phyloP scores from a whole-genome alignment of 1,139 yeast species.

The Candida sanyaensis region DNA sequence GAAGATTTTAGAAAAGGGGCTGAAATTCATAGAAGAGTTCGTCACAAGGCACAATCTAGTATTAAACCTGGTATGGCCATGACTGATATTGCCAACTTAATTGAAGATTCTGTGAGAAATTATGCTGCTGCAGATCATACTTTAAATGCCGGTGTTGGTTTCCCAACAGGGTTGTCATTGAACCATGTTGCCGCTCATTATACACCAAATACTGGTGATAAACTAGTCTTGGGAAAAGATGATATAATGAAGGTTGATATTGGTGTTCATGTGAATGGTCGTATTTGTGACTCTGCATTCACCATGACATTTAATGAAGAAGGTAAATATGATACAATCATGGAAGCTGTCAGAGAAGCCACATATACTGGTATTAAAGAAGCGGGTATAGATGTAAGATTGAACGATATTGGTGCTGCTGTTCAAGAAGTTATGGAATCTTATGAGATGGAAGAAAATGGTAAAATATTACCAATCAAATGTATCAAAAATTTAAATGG shows the following conservation, averaged over 20 bases:
- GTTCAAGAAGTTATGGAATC: constrained; percentile 98
- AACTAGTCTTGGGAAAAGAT: constrained; percentile 71
- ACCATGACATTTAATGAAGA: constrained; percentile 81
- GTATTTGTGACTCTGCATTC: constrained; percentile 92
- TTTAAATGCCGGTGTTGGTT: constrained; percentile 84
- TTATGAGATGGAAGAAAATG: constrained; percentile 88
- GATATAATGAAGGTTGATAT: constrained; percentile 97
- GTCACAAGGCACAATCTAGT: constrained; percentile 72
- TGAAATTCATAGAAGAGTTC: constrained; percentile 90
- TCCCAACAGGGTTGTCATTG: constrained; percentile 93
- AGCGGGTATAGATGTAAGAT: constrained; percentile 94
- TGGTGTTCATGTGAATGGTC: constrained; percentile 97
- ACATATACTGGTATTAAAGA: constrained; percentile 91
- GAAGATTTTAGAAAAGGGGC: constrained; percentile 95
- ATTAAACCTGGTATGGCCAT: constrained; percentile 92
- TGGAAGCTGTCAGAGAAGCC: constrained; percentile 87
- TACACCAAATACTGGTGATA: constrained; percentile 96
- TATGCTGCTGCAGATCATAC: constrained; percentile 69
- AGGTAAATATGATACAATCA: constrained; percentile 68
- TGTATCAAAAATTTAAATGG: constrained; percentile 93
- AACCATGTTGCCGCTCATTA: constrained; percentile 98
- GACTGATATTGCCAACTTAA: constrained; percentile 85
- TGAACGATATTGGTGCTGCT: constrained; percentile 94
- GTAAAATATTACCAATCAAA: constrained; percentile 81
- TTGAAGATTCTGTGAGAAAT: constrained; percentile 82